phyloP scores from a whole-genome alignment of 1,284 basidiomycete genomes.

The Fistulina hepatica region DNA sequence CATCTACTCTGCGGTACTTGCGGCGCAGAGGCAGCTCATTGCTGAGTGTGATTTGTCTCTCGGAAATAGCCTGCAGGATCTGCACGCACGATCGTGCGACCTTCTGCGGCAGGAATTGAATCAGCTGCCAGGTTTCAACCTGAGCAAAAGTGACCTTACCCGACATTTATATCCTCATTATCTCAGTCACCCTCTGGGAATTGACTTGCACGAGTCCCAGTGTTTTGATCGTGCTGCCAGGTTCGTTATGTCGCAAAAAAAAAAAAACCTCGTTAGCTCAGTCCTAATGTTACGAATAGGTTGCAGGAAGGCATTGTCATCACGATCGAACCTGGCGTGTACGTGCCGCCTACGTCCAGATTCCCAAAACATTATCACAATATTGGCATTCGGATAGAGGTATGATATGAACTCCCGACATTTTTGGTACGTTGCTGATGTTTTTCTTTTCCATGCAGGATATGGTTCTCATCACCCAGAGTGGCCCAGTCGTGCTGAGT shows the following conservation, averaged over 20 bases:
- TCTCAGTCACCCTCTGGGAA: conserved; percentile 76
- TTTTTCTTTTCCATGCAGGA: conserved; percentile 38
- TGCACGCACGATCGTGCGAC: conserved; percentile 71
- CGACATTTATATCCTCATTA: conserved; percentile 78
- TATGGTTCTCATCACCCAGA: conserved; percentile 68
- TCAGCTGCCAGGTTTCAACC: conserved; percentile 66
- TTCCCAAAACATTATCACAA: conserved; percentile 86
- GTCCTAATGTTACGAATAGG: conserved; percentile 20
- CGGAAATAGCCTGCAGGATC: conserved; percentile 47
- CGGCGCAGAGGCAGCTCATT: conserved; percentile 64
- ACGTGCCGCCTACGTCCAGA: conserved; percentile 66
- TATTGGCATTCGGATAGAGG: conserved; percentile 84
- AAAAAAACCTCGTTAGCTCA: not conserved
- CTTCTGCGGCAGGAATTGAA: conserved; percentile 66
- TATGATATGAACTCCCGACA: conserved; percentile 23
- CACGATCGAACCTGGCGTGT: conserved; percentile 77
- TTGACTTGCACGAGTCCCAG: conserved; percentile 74
- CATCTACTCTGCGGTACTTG: conserved; percentile 79
- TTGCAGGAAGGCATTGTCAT: conserved; percentile 78
- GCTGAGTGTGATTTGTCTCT: conserved; percentile 44
- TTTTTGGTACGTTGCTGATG: conserved; percentile 9
- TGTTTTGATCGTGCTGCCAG: conserved; percentile 33
- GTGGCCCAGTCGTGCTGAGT: conserved; percentile 60
- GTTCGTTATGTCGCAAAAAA: conserved; percentile 19
- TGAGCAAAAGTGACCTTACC: conserved; percentile 60